These are phyloP conservation scores for Fusarium mexicanum DNA, from an alignment of 2,329 filamentous ascomycete species.

Conservation along the genomic window DNA sequence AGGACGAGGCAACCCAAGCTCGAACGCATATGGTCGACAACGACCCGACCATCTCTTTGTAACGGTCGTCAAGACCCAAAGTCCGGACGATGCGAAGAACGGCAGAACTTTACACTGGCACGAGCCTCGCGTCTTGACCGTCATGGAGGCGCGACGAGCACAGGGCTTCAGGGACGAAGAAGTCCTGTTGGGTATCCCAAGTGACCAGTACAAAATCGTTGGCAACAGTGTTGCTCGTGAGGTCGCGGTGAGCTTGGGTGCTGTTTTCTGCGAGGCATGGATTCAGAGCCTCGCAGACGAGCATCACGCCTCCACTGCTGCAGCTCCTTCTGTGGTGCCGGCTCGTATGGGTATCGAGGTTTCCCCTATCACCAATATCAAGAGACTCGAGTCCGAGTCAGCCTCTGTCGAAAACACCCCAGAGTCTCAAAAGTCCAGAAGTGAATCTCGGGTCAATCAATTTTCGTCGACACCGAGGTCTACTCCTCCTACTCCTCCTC, in stretches of 20 bases:
- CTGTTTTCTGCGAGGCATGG: constrained; percentile 68
- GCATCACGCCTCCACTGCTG: neutral
- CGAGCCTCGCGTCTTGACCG: constrained; percentile 67
- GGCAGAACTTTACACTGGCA: constrained; percentile 72
- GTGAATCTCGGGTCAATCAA: constrained; percentile 1
- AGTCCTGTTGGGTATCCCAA: constrained; percentile 68
- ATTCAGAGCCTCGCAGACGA: constrained; percentile 39
- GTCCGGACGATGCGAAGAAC: constrained; percentile 63
- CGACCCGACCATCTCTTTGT: constrained; percentile 63
- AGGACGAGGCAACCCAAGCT: constrained; percentile 53
- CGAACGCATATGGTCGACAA: constrained; percentile 63
- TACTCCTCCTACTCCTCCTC: neutral
- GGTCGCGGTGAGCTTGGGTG: constrained; percentile 72
- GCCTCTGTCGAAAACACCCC: neutral
- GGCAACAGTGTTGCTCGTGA: constrained; percentile 81
- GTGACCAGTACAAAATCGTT: constrained; percentile 70
- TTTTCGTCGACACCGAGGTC: neutral
- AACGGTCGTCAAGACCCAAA: constrained; percentile 68
- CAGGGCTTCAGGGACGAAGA: constrained; percentile 79
- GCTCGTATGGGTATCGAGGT: constrained; percentile 19
- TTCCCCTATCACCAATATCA: constrained; percentile 3
- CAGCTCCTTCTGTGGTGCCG: neutral
- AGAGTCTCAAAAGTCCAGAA: constrained; percentile 2
- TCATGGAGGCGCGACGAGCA: constrained; percentile 74
- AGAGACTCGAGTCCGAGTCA: constrained; percentile 7